A percentile compares a stretch with the other conserved stretches of the same genome.
phyloP scores from a whole-genome alignment of 495 filamentous ascomycete genomes.

The Aspergillus wentii region DNA sequence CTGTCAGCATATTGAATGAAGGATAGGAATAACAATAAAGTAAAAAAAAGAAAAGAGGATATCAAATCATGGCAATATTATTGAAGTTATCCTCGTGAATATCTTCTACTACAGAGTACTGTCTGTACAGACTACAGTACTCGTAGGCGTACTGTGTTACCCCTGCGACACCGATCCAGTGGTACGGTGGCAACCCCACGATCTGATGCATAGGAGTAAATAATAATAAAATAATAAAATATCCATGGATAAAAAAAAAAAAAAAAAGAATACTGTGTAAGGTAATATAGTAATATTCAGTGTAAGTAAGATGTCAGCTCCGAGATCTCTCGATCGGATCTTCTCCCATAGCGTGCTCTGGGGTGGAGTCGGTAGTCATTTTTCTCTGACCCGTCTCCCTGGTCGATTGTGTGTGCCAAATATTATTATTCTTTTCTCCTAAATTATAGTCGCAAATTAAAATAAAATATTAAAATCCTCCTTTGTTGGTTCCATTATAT shows the following conservation, averaged over 20 bases:
- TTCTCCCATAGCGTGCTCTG: slow-evolving; percentile 38
- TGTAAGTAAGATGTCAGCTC: slow-evolving; percentile 29
- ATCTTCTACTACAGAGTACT: not conserved
- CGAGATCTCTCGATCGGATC: slow-evolving; percentile 48
- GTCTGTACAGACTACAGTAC: not conserved
- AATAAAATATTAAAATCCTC: slow-evolving; percentile 8
- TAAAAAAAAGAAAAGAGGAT: too few relatives aligned
- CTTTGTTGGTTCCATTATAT: slow-evolving; percentile 11
- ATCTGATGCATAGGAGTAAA: not conserved
- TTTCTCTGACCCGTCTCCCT: slow-evolving; percentile 39
- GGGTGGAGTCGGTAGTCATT: slow-evolving; percentile 29
- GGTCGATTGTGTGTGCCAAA: too few relatives aligned
- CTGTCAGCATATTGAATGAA: too few relatives aligned
- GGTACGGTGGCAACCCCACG: not conserved
- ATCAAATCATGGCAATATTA: too few relatives aligned
- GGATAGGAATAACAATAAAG: too few relatives aligned
- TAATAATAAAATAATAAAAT: not conserved
- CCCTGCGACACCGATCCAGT: not conserved
- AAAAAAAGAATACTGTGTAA: not conserved
- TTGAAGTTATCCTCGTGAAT: too few relatives aligned
- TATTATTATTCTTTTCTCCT: too few relatives aligned
- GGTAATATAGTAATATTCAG: not conserved
- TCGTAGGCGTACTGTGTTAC: too few relatives aligned
- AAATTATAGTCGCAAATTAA: too few relatives aligned
- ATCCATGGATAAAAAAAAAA: not conserved